A percentile compares a stretch with the other conserved stretches of the same genome.
Evolutionary conservation across 177 flowering plant species (phyloP).

Genomic region (Vitis hybrid): DNA sequence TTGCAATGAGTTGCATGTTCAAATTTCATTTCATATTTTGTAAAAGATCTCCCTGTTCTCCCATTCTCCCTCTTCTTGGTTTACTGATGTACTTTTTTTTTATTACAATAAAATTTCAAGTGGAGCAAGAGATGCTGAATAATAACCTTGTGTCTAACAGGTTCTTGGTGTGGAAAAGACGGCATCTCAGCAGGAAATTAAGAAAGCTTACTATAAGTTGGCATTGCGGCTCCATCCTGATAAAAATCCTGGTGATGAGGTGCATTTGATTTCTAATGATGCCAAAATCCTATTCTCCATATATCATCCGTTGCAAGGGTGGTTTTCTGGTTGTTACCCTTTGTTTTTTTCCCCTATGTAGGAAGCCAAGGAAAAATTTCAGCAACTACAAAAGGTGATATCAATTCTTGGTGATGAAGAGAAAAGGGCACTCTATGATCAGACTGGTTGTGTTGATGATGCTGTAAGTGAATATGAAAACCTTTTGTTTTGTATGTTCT

Average conservation of each 20-base stretch:
- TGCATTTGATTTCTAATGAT: slow-evolving; percentile 17
- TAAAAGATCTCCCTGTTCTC: too few species aligned
- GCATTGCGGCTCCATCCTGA: slow-evolving; percentile 96
- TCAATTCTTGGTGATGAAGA: slow-evolving; percentile 96
- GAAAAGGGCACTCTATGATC: slow-evolving; percentile 89
- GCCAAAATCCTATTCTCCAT: not conserved
- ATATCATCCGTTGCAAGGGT: too few species aligned
- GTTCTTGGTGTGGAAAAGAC: slow-evolving; percentile 84
- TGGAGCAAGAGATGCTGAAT: not conserved
- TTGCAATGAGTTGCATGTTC: too few species aligned
- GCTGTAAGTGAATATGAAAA: slow-evolving; percentile 52
- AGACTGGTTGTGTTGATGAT: slow-evolving; percentile 95
- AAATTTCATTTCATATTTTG: too few species aligned
- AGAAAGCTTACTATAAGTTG: slow-evolving; percentile 89
- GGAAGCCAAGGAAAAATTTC: slow-evolving; percentile 98
- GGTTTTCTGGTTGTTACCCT: not conserved
- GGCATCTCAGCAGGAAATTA: slow-evolving; percentile 86
- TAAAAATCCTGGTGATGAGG: slow-evolving; percentile 97
- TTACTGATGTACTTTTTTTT: too few species aligned
- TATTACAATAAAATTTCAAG: too few species aligned
- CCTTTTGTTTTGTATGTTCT: not conserved
- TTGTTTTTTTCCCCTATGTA: slow-evolving; percentile 13
- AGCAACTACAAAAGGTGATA: slow-evolving; percentile 91
- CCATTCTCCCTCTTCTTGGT: too few species aligned
- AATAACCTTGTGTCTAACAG: slow-evolving; percentile 29